Conservation (phyloP, 1,139 yeast genomes). For the Magnusiomyces clavatus region DNA sequence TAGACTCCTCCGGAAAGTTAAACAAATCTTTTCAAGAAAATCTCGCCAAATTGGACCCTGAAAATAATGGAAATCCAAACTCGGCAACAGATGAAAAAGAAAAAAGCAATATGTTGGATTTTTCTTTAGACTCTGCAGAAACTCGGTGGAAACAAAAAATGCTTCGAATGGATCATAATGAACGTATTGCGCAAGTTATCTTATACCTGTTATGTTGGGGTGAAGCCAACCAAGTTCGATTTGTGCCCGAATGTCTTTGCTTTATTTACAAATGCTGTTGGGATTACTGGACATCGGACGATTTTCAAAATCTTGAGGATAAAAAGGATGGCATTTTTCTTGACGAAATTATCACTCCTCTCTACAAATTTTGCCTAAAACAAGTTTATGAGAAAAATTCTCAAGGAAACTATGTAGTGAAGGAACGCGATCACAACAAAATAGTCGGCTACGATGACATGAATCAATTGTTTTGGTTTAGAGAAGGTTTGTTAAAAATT, state of each 20-base stretch:
- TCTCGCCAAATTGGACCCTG: neutral
- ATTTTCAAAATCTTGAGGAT: constrained; percentile 20
- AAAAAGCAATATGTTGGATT: constrained; percentile 21
- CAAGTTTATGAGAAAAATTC: constrained; percentile 40
- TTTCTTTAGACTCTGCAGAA: constrained; percentile 40
- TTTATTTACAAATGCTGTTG: constrained; percentile 72
- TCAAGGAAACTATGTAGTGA: constrained; percentile 40
- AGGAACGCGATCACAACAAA: constrained; percentile 58
- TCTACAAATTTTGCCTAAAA: constrained; percentile 53
- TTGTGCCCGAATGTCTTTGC: constrained; percentile 80
- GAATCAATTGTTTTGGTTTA: constrained; percentile 79
- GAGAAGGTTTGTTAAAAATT: constrained; percentile 50
- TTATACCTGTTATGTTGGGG: constrained; percentile 79
- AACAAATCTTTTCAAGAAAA: constrained; percentile 35
- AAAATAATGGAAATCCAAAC: constrained; percentile 25
- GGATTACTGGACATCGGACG: constrained; percentile 46
- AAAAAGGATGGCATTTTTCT: constrained; percentile 37
- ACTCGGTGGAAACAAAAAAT: constrained; percentile 50
- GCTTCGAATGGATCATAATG: constrained; percentile 45
- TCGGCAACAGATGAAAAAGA: constrained; percentile 19
- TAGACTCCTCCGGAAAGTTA: constrained; percentile 8
- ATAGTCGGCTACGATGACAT: constrained; percentile 82
- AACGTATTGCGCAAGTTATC: constrained; percentile 58
- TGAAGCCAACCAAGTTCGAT: constrained; percentile 75
- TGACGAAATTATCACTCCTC: constrained; percentile 65